These are phyloP conservation scores for Penicillium salamii DNA, from an alignment of 495 filamentous ascomycete genomes.

Conservation along the genomic window DNA sequence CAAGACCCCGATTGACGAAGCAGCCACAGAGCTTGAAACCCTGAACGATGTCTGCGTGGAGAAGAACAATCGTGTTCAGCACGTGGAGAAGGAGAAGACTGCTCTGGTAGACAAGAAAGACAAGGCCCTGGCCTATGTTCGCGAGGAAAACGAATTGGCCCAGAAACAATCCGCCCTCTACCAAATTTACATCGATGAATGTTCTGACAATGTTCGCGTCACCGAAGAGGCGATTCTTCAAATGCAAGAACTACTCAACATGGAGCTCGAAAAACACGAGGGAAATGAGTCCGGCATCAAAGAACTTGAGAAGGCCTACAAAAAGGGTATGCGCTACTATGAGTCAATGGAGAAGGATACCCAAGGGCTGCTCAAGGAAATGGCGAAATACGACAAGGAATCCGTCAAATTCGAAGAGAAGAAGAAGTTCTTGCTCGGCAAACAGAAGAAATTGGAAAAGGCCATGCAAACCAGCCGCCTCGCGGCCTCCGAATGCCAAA, in stretches of 20 bases:
- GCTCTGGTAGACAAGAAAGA: constrained; percentile 93
- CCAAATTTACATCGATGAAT: constrained; percentile 85
- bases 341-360: constrained; percentile 79
- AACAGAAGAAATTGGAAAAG: constrained; percentile 95
- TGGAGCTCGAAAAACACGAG: constrained; percentile 86
- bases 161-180: constrained; percentile 87
- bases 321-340: constrained; percentile 73
- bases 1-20: constrained; percentile 93
- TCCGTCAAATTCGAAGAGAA: constrained; percentile 97
- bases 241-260: constrained; percentile 83
- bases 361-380: constrained; percentile 79
- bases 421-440: constrained; percentile 83
- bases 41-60: constrained; percentile 93
- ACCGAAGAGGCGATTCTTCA: constrained; percentile 87
- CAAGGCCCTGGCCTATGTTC: constrained; percentile 83
- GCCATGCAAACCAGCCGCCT: constrained; percentile 66
- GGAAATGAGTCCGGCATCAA: constrained; percentile 92
- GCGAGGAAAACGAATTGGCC: constrained; percentile 88
- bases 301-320: constrained; percentile 79
- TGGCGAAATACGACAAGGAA: constrained; percentile 91
- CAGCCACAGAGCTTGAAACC: constrained; percentile 80
- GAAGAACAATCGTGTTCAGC: constrained; percentile 90
- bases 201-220: constrained; percentile 81
- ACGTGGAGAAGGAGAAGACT: constrained; percentile 96
- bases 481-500: constrained; percentile 69